phyloP scores from a whole-genome alignment of 768 basidiomycete genomes.

The Xerocomellus dryophilus region DNA sequence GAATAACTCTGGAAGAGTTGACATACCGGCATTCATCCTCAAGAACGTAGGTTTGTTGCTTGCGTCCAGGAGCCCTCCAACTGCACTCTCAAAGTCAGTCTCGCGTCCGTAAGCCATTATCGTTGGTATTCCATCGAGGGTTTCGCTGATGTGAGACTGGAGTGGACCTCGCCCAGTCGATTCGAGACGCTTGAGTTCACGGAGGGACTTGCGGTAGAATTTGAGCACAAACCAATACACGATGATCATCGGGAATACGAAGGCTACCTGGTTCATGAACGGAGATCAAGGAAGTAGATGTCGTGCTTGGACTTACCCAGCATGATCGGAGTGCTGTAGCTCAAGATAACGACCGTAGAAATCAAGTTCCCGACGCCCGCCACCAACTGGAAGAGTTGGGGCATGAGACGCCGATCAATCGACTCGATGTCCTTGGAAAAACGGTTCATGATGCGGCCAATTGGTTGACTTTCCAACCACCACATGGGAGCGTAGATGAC shows the following conservation, averaged over 20 bases:
- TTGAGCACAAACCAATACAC: conserved; percentile 41
- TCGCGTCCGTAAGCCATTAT: conserved; percentile 46
- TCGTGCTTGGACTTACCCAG: conserved; percentile 34
- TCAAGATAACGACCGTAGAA: conserved; percentile 24
- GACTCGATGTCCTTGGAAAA: conserved; percentile 43
- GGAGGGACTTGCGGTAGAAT: conserved; percentile 47
- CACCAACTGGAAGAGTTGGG: conserved; percentile 28
- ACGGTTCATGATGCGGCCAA: conserved; percentile 47
- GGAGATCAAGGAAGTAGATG: not conserved
- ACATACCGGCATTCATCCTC: conserved; percentile 26
- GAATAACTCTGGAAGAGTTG: not conserved
- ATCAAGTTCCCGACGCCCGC: conserved; percentile 24
- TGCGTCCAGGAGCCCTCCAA: conserved; percentile 21
- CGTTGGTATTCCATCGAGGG: conserved; percentile 44
- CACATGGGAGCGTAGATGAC: conserved; percentile 27
- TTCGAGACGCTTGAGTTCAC: conserved; percentile 47
- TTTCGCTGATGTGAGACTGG: conserved; percentile 52
- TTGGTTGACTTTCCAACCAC: conserved; percentile 35
- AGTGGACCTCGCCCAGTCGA: conserved; percentile 45
- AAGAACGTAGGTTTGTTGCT: conserved; percentile 31
- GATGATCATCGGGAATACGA: conserved; percentile 25
- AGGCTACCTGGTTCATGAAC: conserved; percentile 22
- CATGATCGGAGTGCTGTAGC: conserved; percentile 30
- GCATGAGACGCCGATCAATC: conserved; percentile 38
- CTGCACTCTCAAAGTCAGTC: conserved; percentile 23